phyloP scores from a whole-genome alignment of 2,329 filamentous ascomycete species.

The Penicillium expansum region DNA sequence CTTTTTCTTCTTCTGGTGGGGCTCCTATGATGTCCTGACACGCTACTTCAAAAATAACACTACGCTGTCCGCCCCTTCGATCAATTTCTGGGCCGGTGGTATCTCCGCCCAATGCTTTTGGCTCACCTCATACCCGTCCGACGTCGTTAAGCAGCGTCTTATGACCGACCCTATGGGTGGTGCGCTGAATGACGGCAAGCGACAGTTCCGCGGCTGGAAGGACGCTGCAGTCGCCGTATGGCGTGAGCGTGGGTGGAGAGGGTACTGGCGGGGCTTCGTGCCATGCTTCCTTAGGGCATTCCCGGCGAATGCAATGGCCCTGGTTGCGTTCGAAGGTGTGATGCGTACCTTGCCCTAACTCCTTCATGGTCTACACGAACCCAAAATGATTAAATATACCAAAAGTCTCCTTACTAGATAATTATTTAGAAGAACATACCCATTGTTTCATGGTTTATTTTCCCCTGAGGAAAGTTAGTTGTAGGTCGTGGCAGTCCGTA shows the following conservation, averaged over 20 bases:
- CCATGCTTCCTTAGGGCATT: conserved; percentile 93
- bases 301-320: conserved; percentile 89
- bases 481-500: background rate
- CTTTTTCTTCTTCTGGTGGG: conserved; percentile 99
- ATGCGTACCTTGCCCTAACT: conserved; percentile 60
- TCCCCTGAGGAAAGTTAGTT: background rate
- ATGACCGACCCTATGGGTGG: conserved; percentile 92
- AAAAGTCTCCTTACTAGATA: background rate
- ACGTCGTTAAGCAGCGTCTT: conserved; percentile 92
- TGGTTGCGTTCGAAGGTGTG: conserved; percentile 89
- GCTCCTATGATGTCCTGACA: conserved; percentile 84
- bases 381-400: background rate
- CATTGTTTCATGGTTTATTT: background rate
- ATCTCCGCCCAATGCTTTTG: conserved; percentile 92
- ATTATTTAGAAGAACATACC: background rate
- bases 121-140: conserved; percentile 85
- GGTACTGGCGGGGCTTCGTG: conserved; percentile 90
- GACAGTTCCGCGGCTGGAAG: conserved; percentile 71
- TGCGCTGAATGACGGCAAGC: conserved; percentile 62
- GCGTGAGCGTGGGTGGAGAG: conserved; percentile 69
- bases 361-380: conserved; percentile 3
- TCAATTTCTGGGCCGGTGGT: conserved; percentile 98
- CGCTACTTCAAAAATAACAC: conserved; percentile 66
- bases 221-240: conserved; percentile 77
- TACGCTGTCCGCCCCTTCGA: conserved; percentile 66